A percentile compares a stretch with the other conserved stretches of the same genome.
These are phyloP conservation scores for Urtica urens DNA, from an alignment of 306 rosid genomes.

Conservation along the genomic window DNA sequence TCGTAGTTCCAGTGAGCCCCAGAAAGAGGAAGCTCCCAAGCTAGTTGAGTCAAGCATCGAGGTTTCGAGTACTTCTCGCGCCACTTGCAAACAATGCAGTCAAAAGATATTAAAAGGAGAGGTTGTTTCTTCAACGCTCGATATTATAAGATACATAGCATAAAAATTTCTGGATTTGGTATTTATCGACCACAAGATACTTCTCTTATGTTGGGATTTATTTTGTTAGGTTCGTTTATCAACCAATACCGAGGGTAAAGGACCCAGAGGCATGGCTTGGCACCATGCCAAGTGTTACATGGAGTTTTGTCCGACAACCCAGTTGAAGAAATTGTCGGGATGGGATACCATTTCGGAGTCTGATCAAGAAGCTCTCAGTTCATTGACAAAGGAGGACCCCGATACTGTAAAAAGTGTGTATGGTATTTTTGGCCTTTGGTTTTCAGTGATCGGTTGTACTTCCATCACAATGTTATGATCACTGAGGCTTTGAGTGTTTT, in stretches of 20 bases:
- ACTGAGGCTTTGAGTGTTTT: constrained; percentile 22
- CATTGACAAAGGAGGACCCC: constrained; percentile 34
- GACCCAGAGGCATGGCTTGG: constrained; percentile 76
- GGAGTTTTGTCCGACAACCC: constrained; percentile 51
- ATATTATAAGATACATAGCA: too few species aligned
- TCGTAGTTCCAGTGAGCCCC: constrained; percentile 5
- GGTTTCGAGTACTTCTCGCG: constrained; percentile 73
- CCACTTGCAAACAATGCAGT: constrained; percentile 61
- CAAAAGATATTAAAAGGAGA: constrained; percentile 71
- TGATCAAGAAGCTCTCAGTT: constrained; percentile 59
- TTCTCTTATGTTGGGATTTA: constrained; percentile 9
- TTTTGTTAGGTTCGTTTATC: constrained; percentile 68
- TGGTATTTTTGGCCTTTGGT: background rate
- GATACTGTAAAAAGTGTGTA: constrained; percentile 41
- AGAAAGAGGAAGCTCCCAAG: constrained; percentile 17
- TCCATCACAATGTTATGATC: too few species aligned
- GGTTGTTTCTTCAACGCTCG: constrained; percentile 36
- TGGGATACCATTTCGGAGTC: constrained; percentile 64
- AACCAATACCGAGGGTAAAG: constrained; percentile 60
- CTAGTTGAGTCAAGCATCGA: constrained; percentile 41
- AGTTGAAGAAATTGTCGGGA: constrained; percentile 68
- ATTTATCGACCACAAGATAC: background rate
- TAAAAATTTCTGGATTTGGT: too few species aligned
- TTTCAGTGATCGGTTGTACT: background rate
- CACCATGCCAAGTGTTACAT: constrained; percentile 82